Evolutionary conservation across 225 moss, liverwort and hornwort genomes (phyloP).

Genomic region (Marchantia polymorpha): DNA sequence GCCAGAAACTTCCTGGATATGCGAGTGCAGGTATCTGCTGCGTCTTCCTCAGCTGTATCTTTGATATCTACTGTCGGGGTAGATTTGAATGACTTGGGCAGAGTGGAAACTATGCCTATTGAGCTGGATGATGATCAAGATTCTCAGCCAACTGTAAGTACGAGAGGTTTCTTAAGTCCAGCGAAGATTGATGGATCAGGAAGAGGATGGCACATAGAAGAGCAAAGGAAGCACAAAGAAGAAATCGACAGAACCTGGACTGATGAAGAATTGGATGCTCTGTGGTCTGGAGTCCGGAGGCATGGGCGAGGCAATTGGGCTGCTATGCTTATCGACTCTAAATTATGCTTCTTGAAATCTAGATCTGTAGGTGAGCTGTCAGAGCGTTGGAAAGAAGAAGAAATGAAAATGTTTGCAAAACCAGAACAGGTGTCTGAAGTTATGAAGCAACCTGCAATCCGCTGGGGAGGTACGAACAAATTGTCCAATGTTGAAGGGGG

Average conservation of each 20-base stretch:
- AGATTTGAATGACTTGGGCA: constrained; percentile 32
- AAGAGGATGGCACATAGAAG: constrained; percentile 38
- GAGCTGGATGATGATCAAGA: constrained; percentile 45
- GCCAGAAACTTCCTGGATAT: constrained; percentile 15
- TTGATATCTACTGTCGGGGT: constrained; percentile 1
- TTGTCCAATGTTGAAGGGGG: constrained; percentile 33
- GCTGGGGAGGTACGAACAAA: constrained; percentile 26
- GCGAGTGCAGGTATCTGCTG: constrained; percentile 9
- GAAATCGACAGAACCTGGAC: constrained; percentile 47
- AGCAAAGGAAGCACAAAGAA: constrained; percentile 39
- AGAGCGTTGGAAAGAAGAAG: constrained; percentile 83
- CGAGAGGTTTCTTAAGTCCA: constrained; percentile 34
- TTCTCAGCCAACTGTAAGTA: constrained; percentile 28
- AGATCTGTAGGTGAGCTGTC: constrained; percentile 62
- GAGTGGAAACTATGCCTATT: constrained; percentile 40
- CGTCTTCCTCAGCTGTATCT: constrained; percentile 19
- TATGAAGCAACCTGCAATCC: constrained; percentile 18
- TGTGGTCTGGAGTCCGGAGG: constrained; percentile 89
- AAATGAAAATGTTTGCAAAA: constrained; percentile 54
- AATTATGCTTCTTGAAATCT: constrained; percentile 55
- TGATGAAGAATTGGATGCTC: constrained; percentile 83
- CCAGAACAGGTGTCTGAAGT: constrained; percentile 27
- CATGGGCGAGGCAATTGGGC: constrained; percentile 72
- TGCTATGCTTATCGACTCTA: constrained; percentile 60
- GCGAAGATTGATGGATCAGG: constrained; percentile 37